Percentiles rank a stretch among this genome's conserved stretches.
These are phyloP conservation scores for Diplodia seriata DNA, from an alignment of 2,329 filamentous ascomycete species.

Conservation along the genomic window DNA sequence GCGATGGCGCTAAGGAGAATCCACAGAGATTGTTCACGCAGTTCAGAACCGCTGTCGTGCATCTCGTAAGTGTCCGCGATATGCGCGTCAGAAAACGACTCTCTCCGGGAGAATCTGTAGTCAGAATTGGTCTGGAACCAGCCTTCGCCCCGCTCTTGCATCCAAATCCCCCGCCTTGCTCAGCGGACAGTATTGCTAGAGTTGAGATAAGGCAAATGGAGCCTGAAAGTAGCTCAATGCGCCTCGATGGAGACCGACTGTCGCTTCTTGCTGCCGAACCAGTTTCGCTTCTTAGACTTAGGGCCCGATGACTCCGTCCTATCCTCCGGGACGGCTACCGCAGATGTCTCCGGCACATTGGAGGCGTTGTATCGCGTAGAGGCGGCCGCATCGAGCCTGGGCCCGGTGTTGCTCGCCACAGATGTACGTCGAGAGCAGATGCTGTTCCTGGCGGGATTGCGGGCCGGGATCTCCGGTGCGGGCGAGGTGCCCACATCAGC, in stretches of 20 bases:
- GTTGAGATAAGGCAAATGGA: neutral
- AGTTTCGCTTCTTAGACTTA: conserved; percentile 25
- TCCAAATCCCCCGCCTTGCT: neutral
- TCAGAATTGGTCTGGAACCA: neutral
- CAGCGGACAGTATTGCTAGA: neutral
- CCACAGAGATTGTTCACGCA: neutral
- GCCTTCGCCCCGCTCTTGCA: neutral
- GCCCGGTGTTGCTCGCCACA: conserved; percentile 7
- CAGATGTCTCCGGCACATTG: neutral
- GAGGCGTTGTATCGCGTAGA: neutral
- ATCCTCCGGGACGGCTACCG: neutral
- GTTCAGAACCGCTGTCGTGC: neutral
- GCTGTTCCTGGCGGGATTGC: conserved; percentile 26
- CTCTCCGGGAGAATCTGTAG: neutral
- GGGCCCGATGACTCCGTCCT: neutral
- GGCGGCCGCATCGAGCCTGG: neutral
- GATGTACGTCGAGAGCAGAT: conserved; percentile 11
- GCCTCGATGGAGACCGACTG: neutral
- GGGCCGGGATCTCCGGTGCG: conserved; percentile 19
- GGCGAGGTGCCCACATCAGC: neutral
- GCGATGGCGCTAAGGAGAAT: neutral
- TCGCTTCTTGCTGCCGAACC: conserved; percentile 26
- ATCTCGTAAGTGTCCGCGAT: neutral
- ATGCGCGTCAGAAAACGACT: neutral
- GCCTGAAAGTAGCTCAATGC: neutral